Evolutionary conservation across 345 rosid species (phyloP).

Genomic region (Citrus medica): DNA sequence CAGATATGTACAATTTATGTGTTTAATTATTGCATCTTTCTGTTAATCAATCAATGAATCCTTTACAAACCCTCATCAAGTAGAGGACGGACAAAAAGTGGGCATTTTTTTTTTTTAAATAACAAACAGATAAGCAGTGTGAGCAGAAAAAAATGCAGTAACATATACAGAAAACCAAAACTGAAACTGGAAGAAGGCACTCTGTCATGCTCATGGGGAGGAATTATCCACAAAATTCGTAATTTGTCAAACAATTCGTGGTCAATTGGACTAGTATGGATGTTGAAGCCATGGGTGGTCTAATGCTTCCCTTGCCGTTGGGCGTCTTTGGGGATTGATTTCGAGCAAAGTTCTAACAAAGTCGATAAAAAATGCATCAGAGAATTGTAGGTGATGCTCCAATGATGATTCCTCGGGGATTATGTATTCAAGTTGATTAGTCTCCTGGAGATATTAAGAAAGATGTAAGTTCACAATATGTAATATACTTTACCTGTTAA

Average conservation of each 20-base stretch:
- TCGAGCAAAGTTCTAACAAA: conserved; percentile 67
- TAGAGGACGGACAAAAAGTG: not conserved
- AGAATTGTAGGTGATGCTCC: conserved; percentile 57
- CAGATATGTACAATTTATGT: conserved; percentile 3
- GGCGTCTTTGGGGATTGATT: conserved; percentile 77
- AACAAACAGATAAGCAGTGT: conserved; percentile 1
- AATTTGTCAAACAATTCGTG: not conserved
- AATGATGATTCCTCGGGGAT: conserved; percentile 63
- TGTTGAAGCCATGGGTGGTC: conserved; percentile 83
- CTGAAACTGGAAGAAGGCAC: conserved; percentile 4
- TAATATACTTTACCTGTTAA: not conserved
- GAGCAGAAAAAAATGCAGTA: not conserved
- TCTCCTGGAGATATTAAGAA: conserved; percentile 47
- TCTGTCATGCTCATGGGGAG: not conserved
- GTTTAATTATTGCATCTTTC: conserved; percentile 3
- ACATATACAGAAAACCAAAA: conserved; percentile 31
- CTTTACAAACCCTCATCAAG: conserved; percentile 22
- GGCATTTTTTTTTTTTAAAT: not conserved
- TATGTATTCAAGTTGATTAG: conserved; percentile 68
- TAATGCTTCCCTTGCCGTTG: conserved; percentile 75
- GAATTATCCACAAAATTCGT: not conserved
- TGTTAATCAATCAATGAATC: conserved; percentile 14
- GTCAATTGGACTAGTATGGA: conserved; percentile 18
- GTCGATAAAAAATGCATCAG: conserved; percentile 53
- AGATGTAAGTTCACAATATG: not conserved